Evolutionary conservation across 208 protist genomes (phyloP).

Genomic region (Leishmania aethiopica): DNA sequence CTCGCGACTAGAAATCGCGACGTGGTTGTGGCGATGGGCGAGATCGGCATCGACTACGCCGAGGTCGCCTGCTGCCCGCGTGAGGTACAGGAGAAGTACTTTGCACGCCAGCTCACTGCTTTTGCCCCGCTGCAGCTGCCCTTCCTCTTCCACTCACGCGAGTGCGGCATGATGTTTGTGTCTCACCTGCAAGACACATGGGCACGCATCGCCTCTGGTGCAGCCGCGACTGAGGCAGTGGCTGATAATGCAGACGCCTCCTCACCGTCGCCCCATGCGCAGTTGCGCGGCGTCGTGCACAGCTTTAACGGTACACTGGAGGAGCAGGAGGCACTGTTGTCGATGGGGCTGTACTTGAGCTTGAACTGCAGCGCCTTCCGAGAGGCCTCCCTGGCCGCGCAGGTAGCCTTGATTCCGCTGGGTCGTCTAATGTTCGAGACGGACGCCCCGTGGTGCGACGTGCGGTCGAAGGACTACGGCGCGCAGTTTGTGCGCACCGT

Average conservation of each 20-base stretch:
- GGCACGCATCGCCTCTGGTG: neutral
- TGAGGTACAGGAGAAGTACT: slow-evolving; percentile 76
- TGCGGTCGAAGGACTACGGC: slow-evolving; percentile 89
- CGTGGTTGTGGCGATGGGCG: slow-evolving; percentile 87
- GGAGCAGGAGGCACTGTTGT: slow-evolving; percentile 75
- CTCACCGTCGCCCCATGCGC: neutral
- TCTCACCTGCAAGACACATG: slow-evolving; percentile 47
- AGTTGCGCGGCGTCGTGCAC: slow-evolving; percentile 90
- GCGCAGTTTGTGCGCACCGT: slow-evolving; percentile 66
- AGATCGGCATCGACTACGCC: slow-evolving; percentile 94
- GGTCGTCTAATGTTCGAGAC: slow-evolving; percentile 93
- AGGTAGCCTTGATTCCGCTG: slow-evolving; percentile 78
- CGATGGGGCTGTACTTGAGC: slow-evolving; percentile 88
- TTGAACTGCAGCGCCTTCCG: slow-evolving; percentile 94
- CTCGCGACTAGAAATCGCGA: slow-evolving; percentile 74
- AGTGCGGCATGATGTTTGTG: slow-evolving; percentile 87
- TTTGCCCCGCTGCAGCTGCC: slow-evolving; percentile 67
- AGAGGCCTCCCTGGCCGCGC: slow-evolving; percentile 67
- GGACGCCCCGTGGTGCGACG: slow-evolving; percentile 95
- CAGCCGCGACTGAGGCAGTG: neutral
- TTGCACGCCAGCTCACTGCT: slow-evolving; percentile 60
- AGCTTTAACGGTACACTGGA: slow-evolving; percentile 93
- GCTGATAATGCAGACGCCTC: neutral
- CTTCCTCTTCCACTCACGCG: slow-evolving; percentile 94
- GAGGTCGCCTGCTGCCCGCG: slow-evolving; percentile 77